A percentile compares a stretch with the other conserved stretches of the same genome.
Evolutionary conservation across 768 basidiomycete genomes (phyloP).

Genomic region (Suillus sp.): DNA sequence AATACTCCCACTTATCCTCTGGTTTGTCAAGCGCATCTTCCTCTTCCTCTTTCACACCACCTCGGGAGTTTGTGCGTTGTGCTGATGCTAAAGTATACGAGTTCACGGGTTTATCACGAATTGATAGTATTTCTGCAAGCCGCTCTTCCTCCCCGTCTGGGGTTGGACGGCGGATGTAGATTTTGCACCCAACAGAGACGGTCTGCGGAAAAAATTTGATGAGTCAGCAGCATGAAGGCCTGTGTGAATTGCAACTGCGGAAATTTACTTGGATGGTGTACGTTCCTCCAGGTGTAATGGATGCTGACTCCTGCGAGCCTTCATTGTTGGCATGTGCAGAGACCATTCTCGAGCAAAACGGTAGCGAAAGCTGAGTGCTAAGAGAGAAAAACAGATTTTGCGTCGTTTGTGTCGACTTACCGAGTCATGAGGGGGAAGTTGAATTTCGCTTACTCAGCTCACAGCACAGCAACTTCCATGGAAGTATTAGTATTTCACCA

Average conservation of each 20-base stretch:
- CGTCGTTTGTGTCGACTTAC: slow-evolving; percentile 6
- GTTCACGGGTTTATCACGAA: slow-evolving; percentile 81
- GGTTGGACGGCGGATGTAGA: slow-evolving; percentile 84
- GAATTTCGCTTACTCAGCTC: slow-evolving; percentile 8
- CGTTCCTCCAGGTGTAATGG: slow-evolving; percentile 71
- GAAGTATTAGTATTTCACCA: slow-evolving; percentile 4
- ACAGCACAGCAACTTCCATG: slow-evolving; percentile 7
- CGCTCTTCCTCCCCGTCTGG: slow-evolving; percentile 84
- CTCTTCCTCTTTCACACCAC: slow-evolving; percentile 45
- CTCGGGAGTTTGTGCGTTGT: slow-evolving; percentile 44
- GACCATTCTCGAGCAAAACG: slow-evolving; percentile 25
- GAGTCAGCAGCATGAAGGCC: slow-evolving; percentile 34
- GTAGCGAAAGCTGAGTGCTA: background rate
- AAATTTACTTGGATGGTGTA: slow-evolving; percentile 69
- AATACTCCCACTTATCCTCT: slow-evolving; percentile 89
- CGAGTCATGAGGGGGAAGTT: slow-evolving; percentile 6
- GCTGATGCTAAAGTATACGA: slow-evolving; percentile 43
- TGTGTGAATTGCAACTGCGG: slow-evolving; percentile 29
- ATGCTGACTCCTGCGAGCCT: slow-evolving; percentile 52
- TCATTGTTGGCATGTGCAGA: slow-evolving; percentile 35
- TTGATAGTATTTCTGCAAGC: slow-evolving; percentile 93
- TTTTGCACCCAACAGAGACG: slow-evolving; percentile 92
- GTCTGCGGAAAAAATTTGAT: slow-evolving; percentile 51
- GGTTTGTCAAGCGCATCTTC: slow-evolving; percentile 53
- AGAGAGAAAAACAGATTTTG: slow-evolving; percentile 3